A percentile compares a stretch with the other conserved stretches of the same genome.
Evolutionary conservation across 768 basidiomycete genomes (phyloP).

Genomic region (Boletus rufocinnamomeus): DNA sequence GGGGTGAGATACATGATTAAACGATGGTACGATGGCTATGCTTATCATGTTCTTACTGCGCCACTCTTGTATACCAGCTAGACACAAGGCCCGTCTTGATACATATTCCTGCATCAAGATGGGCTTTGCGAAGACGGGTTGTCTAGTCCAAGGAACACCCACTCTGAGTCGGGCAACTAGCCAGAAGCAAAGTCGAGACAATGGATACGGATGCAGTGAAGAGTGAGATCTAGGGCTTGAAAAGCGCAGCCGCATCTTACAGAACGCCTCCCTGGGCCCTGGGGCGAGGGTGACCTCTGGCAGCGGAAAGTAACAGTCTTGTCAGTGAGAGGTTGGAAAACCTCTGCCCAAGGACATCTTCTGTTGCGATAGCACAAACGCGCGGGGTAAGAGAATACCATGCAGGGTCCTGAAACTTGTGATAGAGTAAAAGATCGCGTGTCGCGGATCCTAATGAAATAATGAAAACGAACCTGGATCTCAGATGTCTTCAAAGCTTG

Average conservation of each 20-base stretch:
- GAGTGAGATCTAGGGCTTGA: background rate
- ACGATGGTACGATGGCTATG: background rate
- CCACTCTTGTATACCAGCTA: background rate
- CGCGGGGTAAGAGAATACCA: background rate
- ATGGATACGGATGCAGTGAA: background rate
- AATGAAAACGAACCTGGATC: slow-evolving; percentile 19
- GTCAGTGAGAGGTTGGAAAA: background rate
- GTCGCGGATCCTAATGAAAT: slow-evolving; percentile 9
- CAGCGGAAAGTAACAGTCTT: background rate
- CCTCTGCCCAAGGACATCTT: background rate
- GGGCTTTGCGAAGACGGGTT: slow-evolving; percentile 19
- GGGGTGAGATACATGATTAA: background rate
- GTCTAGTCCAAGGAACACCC: background rate
- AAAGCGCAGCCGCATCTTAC: background rate
- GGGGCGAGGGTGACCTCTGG: background rate
- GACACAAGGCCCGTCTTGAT: slow-evolving; percentile 13
- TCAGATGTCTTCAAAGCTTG: slow-evolving; percentile 1
- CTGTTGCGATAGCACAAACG: background rate
- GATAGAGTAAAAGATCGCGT: slow-evolving; percentile 12
- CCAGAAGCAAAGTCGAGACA: background rate
- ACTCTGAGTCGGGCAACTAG: background rate
- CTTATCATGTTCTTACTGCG: too few relatives aligned
- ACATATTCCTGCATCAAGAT: slow-evolving; percentile 17
- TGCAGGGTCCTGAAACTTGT: slow-evolving; percentile 9
- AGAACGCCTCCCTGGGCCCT: too few relatives aligned